A percentile compares a stretch with the other conserved stretches of the same genome.
phyloP scores from a whole-genome alignment of 2,329 filamentous ascomycete species.

The Gremmenia infestans region DNA sequence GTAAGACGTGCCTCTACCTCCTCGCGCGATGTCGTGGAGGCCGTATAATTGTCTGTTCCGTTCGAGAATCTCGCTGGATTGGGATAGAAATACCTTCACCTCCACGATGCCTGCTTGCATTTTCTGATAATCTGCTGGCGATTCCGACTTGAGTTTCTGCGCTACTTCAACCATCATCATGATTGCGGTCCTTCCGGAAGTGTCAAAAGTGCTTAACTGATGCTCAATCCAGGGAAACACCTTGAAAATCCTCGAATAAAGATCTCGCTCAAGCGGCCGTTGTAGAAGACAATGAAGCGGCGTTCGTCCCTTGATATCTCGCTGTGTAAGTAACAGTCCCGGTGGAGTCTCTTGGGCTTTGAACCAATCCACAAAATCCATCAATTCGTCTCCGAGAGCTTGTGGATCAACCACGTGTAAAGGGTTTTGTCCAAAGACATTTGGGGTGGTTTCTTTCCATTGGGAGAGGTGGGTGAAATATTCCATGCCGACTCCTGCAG shows the following conservation, averaged over 20 bases:
- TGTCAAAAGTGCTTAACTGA: constrained; percentile 21
- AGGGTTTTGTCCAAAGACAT: constrained; percentile 22
- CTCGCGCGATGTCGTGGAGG: constrained; percentile 23
- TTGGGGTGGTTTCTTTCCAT: constrained; percentile 11
- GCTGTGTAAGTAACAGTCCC: constrained; percentile 18
- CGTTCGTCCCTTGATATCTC: constrained; percentile 21
- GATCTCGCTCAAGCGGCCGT: constrained; percentile 14
- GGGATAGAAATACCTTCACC: constrained; percentile 11
- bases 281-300: constrained; percentile 22
- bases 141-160: constrained; percentile 10
- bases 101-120: constrained; percentile 20
- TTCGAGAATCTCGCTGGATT: background rate
- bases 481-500: constrained; percentile 21
- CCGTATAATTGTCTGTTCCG: constrained; percentile 11
- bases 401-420: constrained; percentile 14
- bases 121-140: constrained; percentile 10
- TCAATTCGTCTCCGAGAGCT: constrained; percentile 15
- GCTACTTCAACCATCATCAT: constrained; percentile 20
- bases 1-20: constrained; percentile 14
- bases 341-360: constrained; percentile 14
- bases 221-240: constrained; percentile 18
- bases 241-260: constrained; percentile 18
- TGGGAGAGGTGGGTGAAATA: constrained; percentile 14
- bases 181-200: constrained; percentile 12
- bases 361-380: constrained; percentile 19